Evolutionary conservation across 495 filamentous ascomycete genomes (phyloP).

Genomic region (Aspergillus hancockii): DNA sequence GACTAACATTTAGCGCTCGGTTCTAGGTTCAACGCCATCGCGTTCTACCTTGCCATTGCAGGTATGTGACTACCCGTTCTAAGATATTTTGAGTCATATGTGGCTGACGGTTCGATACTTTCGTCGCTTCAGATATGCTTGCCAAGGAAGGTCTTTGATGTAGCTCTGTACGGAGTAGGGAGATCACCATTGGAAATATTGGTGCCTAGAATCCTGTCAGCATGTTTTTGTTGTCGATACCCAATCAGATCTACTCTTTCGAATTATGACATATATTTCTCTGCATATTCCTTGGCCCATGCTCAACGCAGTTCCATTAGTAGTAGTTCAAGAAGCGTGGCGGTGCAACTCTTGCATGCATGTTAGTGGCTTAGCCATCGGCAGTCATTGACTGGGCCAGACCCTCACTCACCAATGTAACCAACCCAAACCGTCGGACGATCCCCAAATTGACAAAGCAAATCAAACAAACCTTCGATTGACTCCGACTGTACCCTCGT

Average conservation of each 20-base stretch:
- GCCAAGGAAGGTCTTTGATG: constrained; percentile 39
- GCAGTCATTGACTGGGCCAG: background rate
- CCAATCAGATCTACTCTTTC: background rate
- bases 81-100: background rate
- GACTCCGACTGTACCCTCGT: too few species aligned
- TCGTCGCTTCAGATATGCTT: constrained; percentile 32
- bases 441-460: background rate
- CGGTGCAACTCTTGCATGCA: constrained; percentile 17
- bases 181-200: constrained; percentile 15
- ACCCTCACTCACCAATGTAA: background rate
- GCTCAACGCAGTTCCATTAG: too few species aligned
- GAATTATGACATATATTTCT: background rate
- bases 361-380: constrained; percentile 1
- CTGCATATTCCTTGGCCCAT: background rate
- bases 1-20: constrained; percentile 15
- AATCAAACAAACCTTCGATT: background rate
- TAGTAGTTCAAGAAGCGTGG: constrained; percentile 8
- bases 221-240: background rate
- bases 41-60: constrained; percentile 89
- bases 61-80: constrained; percentile 47
- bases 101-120: constrained; percentile 4
- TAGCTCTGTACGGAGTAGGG: constrained; percentile 2
- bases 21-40: constrained; percentile 86
- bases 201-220: constrained; percentile 20
- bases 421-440: background rate